Conservation (phyloP, 257 asterid species). For the Prunella vulgaris region DNA sequence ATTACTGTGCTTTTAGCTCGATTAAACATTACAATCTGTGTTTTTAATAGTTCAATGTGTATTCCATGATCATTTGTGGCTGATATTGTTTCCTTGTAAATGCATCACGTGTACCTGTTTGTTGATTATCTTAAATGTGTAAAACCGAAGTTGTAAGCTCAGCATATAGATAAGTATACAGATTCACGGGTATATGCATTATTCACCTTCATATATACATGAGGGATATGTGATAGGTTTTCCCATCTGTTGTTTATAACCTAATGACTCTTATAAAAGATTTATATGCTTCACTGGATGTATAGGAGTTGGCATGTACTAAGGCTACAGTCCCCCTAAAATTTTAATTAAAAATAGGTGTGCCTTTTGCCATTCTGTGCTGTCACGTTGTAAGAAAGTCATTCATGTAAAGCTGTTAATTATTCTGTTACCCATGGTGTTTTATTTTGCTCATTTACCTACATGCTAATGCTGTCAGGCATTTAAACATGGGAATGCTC, state of each 20-base stretch:
- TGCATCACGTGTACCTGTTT: background rate
- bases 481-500: conserved; percentile 14
- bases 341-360: background rate
- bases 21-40: background rate
- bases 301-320: background rate
- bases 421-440: background rate
- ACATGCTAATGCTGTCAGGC: background rate
- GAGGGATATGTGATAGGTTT: background rate
- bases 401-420: background rate
- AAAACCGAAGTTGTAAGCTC: background rate
- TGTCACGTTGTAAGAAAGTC: background rate
- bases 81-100: background rate
- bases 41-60: background rate
- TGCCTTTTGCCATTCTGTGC: background rate
- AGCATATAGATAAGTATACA: background rate
- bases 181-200: background rate
- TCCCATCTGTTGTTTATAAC: conserved; percentile 9
- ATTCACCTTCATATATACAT: background rate
- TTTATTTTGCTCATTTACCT: background rate
- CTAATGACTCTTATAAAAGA: background rate
- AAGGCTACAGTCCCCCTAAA: background rate
- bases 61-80: background rate
- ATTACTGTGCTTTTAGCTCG: background rate
- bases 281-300: background rate
- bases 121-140: background rate